These are phyloP conservation scores for Brassica juncea DNA, from an alignment of 345 rosid species.

Conservation along the genomic window DNA sequence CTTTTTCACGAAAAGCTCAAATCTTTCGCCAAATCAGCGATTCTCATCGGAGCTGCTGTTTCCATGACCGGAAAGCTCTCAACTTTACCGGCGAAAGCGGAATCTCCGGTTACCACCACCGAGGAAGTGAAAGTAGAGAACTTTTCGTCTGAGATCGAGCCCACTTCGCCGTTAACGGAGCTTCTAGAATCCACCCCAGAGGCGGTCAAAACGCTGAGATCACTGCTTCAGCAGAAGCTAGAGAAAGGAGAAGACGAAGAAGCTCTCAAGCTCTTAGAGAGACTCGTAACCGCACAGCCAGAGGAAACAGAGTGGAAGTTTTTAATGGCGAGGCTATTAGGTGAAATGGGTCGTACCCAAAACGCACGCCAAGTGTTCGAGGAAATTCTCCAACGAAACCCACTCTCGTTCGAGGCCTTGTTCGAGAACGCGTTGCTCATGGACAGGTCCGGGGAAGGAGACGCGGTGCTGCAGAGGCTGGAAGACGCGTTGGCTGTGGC, in stretches of 20 bases:
- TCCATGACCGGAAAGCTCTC: conserved; percentile 51
- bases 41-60: conserved; percentile 56
- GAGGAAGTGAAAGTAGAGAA: conserved; percentile 32
- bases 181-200: conserved; percentile 54
- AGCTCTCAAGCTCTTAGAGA: conserved; percentile 53
- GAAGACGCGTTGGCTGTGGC: conserved; percentile 71
- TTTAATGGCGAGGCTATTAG: conserved; percentile 58
- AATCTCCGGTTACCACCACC: conserved; percentile 46
- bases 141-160: conserved; percentile 16
- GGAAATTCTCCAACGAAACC: conserved; percentile 69
- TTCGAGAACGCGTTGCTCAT: conserved; percentile 86
- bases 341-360: conserved; percentile 58
- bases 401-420: conserved; percentile 83
- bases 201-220: conserved; percentile 58
- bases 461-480: conserved; percentile 64
- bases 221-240: conserved; percentile 65
- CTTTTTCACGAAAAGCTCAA: conserved; percentile 40
- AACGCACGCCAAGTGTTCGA: conserved; percentile 82
- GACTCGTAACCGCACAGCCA: conserved; percentile 58
- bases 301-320: conserved; percentile 74
- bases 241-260: conserved; percentile 74
- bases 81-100: conserved; percentile 57
- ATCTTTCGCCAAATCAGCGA: conserved; percentile 52
- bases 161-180: conserved; percentile 46
- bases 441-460: conserved; percentile 81